A percentile compares a stretch with the other conserved stretches of the same genome.
Conservation (phyloP, 2,329 filamentous ascomycete species). For the Sporothrix humicola region DNA sequence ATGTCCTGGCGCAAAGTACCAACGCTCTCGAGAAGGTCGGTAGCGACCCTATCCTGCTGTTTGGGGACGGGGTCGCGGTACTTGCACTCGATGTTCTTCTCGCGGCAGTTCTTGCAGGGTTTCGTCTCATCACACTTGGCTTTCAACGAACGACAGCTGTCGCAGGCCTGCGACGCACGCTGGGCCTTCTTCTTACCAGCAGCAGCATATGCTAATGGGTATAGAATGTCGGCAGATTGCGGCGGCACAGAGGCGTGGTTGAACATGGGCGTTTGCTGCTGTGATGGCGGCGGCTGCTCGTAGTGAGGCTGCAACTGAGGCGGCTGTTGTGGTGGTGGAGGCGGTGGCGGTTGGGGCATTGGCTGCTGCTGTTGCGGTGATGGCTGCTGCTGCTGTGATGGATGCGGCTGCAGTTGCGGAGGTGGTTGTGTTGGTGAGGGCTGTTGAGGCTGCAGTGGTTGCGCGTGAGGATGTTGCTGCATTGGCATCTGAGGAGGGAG, state of each 20-base stretch:
- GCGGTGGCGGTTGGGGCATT: slow-evolving; percentile 42
- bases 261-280: slow-evolving; percentile 45
- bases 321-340: slow-evolving; percentile 45
- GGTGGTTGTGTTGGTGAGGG: slow-evolving; percentile 46
- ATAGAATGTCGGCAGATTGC: slow-evolving; percentile 49
- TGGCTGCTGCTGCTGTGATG: slow-evolving; percentile 40
- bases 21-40: slow-evolving; percentile 65
- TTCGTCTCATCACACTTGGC: slow-evolving; percentile 90
- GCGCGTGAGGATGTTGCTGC: slow-evolving; percentile 37
- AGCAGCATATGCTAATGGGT: slow-evolving; percentile 50
- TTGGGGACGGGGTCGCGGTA: slow-evolving; percentile 92
- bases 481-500: background rate
- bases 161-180: slow-evolving; percentile 79
- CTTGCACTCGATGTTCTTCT: slow-evolving; percentile 81
- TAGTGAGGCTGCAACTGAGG: slow-evolving; percentile 9
- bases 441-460: slow-evolving; percentile 50
- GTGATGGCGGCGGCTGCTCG: slow-evolving; percentile 40
- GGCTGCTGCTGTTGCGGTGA: slow-evolving; percentile 53
- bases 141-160: slow-evolving; percentile 84
- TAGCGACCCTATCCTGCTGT: slow-evolving; percentile 71
- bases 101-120: slow-evolving; percentile 84
- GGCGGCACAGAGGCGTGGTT: slow-evolving; percentile 38
- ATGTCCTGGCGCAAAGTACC: slow-evolving; percentile 29
- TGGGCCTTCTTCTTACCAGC: slow-evolving; percentile 67
- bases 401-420: slow-evolving; percentile 5